Conservation (phyloP, 2,329 filamentous ascomycete species). For the Ceratocystis ficicola region DNA sequence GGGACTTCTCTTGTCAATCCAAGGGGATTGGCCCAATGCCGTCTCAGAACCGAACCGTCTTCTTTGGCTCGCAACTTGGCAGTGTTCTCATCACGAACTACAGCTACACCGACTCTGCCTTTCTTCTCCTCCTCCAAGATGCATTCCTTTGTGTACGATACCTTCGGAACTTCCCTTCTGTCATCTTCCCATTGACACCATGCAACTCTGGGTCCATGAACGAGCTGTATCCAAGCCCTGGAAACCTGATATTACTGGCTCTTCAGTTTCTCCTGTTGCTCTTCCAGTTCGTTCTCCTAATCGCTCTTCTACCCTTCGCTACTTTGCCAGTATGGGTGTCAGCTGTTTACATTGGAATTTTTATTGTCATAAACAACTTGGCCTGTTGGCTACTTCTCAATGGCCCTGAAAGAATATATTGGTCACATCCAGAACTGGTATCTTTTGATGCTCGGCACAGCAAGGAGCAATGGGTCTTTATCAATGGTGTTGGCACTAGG, state of each 20-base stretch:
- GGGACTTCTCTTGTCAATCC: neutral
- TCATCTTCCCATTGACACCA: constrained; percentile 47
- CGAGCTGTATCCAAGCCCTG: constrained; percentile 48
- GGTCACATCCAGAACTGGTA: constrained; percentile 43
- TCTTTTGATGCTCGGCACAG: constrained; percentile 38
- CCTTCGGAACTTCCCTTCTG: constrained; percentile 46
- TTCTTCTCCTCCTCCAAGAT: constrained; percentile 33
- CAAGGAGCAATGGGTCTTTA: constrained; percentile 65
- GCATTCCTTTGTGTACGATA: constrained; percentile 32
- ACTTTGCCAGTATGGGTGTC: constrained; percentile 41
- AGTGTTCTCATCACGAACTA: constrained; percentile 47
- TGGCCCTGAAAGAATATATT: constrained; percentile 37
- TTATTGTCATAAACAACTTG: constrained; percentile 39
- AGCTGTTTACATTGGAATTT: constrained; percentile 31
- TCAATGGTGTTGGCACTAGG: constrained; percentile 60
- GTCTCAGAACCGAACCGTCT: constrained; percentile 32
- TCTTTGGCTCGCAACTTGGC: constrained; percentile 48
- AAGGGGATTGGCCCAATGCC: neutral
- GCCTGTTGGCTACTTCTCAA: constrained; percentile 43
- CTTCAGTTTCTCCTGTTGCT: constrained; percentile 48
- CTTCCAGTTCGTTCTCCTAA: constrained; percentile 50
- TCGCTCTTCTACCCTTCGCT: constrained; percentile 40
- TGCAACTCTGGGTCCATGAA: constrained; percentile 43
- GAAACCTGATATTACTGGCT: constrained; percentile 45
- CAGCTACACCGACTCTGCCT: constrained; percentile 46